Evolutionary conservation across 192 early-diverging fungal species (phyloP).

Genomic region (Entomortierella beljakovae): DNA sequence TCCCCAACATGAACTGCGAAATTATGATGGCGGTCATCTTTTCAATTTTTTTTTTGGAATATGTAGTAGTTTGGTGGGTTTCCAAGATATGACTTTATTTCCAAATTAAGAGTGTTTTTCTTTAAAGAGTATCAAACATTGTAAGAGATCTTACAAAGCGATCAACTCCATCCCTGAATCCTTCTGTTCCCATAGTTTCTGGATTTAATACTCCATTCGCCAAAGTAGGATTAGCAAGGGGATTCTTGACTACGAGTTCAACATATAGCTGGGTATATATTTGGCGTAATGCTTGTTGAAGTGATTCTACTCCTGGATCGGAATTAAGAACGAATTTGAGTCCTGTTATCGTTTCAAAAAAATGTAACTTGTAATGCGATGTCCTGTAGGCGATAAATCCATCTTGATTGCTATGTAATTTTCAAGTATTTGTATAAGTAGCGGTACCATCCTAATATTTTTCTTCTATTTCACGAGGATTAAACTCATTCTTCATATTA

Average conservation of each 20-base stretch:
- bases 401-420: slow-evolving; percentile 57
- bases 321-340: slow-evolving; percentile 91
- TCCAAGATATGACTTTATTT: no score
- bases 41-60: no score
- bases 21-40: no score
- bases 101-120: no score
- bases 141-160: slow-evolving; percentile 62
- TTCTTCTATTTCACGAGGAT: no score
- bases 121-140: slow-evolving; percentile 60
- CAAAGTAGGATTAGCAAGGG: slow-evolving; percentile 60
- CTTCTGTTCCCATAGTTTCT: slow-evolving; percentile 66
- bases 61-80: no score
- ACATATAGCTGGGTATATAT: slow-evolving; percentile 93
- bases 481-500: no score
- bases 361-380: slow-evolving; percentile 89
- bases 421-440: neutral
- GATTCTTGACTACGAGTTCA: slow-evolving; percentile 94
- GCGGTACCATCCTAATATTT: no score
- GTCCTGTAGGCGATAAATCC: slow-evolving; percentile 84
- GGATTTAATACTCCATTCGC: slow-evolving; percentile 29
- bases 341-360: slow-evolving; percentile 89
- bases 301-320: slow-evolving; percentile 73
- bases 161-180: slow-evolving; percentile 66
- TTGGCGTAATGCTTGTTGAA: slow-evolving; percentile 78
- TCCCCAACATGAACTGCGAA: no score